Conservation (phyloP, 768 basidiomycete species). For the Tricholoma hemisulphureum region DNA sequence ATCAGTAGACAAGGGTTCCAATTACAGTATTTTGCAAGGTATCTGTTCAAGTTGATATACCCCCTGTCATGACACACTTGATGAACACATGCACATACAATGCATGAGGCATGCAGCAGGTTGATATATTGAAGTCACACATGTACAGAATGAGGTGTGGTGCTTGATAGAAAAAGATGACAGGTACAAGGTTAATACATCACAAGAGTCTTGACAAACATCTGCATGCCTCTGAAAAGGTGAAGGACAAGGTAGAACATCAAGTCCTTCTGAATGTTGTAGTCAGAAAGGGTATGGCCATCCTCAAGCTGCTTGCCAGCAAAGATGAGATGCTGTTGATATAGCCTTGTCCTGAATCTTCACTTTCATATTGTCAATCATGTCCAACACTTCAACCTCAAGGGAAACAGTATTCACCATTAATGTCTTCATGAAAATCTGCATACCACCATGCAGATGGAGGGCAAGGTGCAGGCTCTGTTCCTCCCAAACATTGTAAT, state of each 20-base stretch:
- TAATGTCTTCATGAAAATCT: background rate
- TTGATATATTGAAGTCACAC: background rate
- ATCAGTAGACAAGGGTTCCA: conserved; percentile 24
- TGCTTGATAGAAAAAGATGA: background rate
- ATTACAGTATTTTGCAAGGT: conserved; percentile 17
- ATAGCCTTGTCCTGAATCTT: conserved; percentile 27
- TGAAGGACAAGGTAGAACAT: conserved; percentile 47
- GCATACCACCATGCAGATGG: conserved; percentile 1
- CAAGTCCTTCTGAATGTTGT: conserved; percentile 60
- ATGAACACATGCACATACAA: background rate
- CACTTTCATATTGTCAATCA: conserved; percentile 21
- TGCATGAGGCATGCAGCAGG: background rate
- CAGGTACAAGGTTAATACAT: background rate
- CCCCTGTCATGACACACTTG: background rate
- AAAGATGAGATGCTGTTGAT: conserved; percentile 75
- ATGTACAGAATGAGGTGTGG: background rate
- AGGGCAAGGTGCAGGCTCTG: conserved; percentile 30
- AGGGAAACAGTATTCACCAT: background rate
- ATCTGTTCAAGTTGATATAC: background rate
- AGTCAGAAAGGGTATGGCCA: conserved; percentile 64
- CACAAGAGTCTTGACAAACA: background rate
- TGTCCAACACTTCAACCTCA: background rate
- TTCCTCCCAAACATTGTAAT: conserved; percentile 20
- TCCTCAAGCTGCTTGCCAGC: conserved; percentile 80
- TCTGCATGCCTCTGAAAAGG: background rate